Conservation (phyloP, 1,139 yeast genomes). For the Candida tetrigidarum region DNA sequence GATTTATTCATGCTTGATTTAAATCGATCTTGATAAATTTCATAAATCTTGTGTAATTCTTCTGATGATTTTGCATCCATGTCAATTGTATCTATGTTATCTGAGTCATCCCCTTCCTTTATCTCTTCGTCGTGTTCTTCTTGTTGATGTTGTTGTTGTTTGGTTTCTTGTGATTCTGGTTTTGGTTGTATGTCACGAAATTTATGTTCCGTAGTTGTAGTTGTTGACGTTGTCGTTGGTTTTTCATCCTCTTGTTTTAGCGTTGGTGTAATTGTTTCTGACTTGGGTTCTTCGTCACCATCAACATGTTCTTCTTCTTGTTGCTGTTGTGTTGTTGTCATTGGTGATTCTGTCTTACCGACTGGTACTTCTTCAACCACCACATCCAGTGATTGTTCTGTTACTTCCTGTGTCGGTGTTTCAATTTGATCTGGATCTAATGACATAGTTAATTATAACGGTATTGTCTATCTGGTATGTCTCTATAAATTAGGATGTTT, state of each 20-base stretch:
- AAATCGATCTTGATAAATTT: conserved; percentile 31
- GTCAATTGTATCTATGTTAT: not conserved
- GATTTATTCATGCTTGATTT: conserved; percentile 27
- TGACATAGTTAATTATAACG: not conserved
- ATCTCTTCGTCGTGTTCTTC: not conserved
- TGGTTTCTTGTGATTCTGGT: not conserved
- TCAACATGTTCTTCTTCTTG: not conserved
- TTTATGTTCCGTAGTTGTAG: not conserved
- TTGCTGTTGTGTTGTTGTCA: not conserved
- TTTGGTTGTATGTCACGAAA: not conserved
- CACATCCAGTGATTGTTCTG: too few species aligned
- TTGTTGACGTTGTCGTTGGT: not conserved
- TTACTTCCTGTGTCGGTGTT: not conserved
- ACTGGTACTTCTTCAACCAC: not conserved
- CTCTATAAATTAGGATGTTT: not conserved
- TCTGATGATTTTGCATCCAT: conserved; percentile 10
- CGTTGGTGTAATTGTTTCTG: too few species aligned
- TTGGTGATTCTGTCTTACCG: not conserved
- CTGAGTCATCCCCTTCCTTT: not conserved
- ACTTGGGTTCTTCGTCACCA: not conserved
- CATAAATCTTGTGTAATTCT: conserved; percentile 29
- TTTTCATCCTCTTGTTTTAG: not conserved
- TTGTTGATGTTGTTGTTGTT: not conserved
- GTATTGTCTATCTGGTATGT: not conserved
- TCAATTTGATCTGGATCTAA: not conserved